A percentile compares a stretch with the other conserved stretches of the same genome.
Evolutionary conservation across 352 stramenopile species (phyloP).

Genomic region (Globisporangium takayamanum): DNA sequence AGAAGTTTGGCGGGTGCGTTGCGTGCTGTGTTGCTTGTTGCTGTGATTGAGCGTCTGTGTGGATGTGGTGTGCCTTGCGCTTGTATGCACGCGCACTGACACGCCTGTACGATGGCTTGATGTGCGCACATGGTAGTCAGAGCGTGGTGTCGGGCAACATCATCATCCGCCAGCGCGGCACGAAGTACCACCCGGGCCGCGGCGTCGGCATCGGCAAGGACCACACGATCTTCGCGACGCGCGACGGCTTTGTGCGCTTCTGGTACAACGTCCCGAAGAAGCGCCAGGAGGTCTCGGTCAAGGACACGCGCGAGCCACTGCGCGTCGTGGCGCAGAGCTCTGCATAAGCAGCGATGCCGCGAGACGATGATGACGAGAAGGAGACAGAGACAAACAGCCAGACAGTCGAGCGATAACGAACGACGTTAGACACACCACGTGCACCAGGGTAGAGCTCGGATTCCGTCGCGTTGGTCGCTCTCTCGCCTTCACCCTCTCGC

Average conservation of each 20-base stretch:
- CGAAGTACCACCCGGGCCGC: constrained; percentile 92
- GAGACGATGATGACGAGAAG: neutral
- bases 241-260: constrained; percentile 88
- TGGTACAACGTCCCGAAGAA: constrained; percentile 86
- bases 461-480: too few species aligned
- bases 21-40: neutral
- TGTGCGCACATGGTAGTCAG: constrained; percentile 29
- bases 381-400: neutral
- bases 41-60: neutral
- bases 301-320: constrained; percentile 58
- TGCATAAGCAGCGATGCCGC: constrained; percentile 5
- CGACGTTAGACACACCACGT: neutral
- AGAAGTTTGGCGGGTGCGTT: constrained; percentile 91
- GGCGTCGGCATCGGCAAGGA: constrained; percentile 93
- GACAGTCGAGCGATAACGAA: neutral
- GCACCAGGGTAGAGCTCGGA: too few species aligned
- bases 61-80: neutral
- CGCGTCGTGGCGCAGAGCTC: constrained; percentile 16
- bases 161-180: constrained; percentile 96
- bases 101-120: neutral
- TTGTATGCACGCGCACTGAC: neutral
- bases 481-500: too few species aligned
- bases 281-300: constrained; percentile 82
- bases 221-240: constrained; percentile 90
- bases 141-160: constrained; percentile 93